phyloP scores from a whole-genome alignment of 2,329 filamentous ascomycete species.

The Colletotrichum melonis region DNA sequence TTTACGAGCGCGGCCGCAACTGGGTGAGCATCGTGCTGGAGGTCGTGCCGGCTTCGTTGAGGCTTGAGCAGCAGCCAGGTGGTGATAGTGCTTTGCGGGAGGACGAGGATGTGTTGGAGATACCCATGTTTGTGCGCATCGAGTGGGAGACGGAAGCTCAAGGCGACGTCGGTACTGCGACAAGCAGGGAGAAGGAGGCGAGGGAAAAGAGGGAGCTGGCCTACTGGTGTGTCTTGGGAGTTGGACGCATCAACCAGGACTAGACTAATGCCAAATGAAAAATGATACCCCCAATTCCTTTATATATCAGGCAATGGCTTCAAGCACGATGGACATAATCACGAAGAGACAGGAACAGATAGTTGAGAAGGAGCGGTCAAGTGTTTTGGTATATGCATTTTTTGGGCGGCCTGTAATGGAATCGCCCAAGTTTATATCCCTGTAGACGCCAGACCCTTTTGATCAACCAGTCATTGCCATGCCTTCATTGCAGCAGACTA shows the following conservation, averaged over 20 bases:
- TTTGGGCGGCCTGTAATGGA: slow-evolving; percentile 52
- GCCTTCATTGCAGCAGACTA: slow-evolving; percentile 34
- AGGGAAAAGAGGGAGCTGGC: slow-evolving; percentile 88
- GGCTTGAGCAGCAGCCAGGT: slow-evolving; percentile 48
- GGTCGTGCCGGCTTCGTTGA: slow-evolving; percentile 75
- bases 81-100: slow-evolving; percentile 55
- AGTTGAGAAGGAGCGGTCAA: slow-evolving; percentile 35
- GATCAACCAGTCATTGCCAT: slow-evolving; percentile 37
- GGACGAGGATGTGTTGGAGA: slow-evolving; percentile 80
- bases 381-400: slow-evolving; percentile 48
- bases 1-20: slow-evolving; percentile 95
- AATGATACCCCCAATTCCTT: slow-evolving; percentile 57
- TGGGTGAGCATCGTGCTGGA: slow-evolving; percentile 96
- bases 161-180: slow-evolving; percentile 70
- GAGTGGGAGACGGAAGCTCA: slow-evolving; percentile 85
- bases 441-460: slow-evolving; percentile 62
- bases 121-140: slow-evolving; percentile 91
- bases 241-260: slow-evolving; percentile 79
- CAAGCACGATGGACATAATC: too few relatives aligned
- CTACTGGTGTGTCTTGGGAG: slow-evolving; percentile 94
- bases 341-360: slow-evolving; percentile 4
- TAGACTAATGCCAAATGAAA: slow-evolving; percentile 34
- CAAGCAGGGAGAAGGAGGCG: slow-evolving; percentile 66
- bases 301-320: neutral
- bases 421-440: slow-evolving; percentile 59